Percentiles rank a stretch among this genome's conserved stretches.
These are phyloP conservation scores for Lasiodiplodia gonubiensis DNA, from an alignment of 2,329 filamentous ascomycete genomes.

Conservation along the genomic window DNA sequence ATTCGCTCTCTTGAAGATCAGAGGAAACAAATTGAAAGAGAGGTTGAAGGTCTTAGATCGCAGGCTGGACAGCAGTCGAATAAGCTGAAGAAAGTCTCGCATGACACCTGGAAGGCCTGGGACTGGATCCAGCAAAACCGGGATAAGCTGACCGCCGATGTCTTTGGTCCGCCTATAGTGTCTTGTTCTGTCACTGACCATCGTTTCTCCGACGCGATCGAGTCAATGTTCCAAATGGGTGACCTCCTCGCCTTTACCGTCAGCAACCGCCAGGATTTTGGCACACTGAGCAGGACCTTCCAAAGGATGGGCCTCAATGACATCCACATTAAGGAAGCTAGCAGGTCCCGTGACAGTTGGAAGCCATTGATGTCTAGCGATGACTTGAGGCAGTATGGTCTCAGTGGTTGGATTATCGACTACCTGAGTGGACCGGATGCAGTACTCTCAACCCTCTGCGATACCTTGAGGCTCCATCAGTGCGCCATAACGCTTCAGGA, in stretches of 20 bases:
- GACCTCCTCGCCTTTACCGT: slow-evolving; percentile 72
- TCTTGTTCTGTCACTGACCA: slow-evolving; percentile 79
- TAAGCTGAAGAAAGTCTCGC: slow-evolving; percentile 65
- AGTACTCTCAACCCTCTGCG: slow-evolving; percentile 87
- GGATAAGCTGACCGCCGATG: slow-evolving; percentile 71
- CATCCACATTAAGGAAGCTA: slow-evolving; percentile 71
- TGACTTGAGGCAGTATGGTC: slow-evolving; percentile 64
- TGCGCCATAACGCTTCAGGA: slow-evolving; percentile 69
- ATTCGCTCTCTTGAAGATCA: slow-evolving; percentile 35
- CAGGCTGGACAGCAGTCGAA: slow-evolving; percentile 74
- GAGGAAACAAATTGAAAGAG: slow-evolving; percentile 29
- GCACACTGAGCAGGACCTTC: slow-evolving; percentile 56
- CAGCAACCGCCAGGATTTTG: slow-evolving; percentile 77
- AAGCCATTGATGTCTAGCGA: slow-evolving; percentile 60
- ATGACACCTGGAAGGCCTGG: slow-evolving; percentile 74
- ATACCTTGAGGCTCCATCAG: slow-evolving; percentile 70
- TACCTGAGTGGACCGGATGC: slow-evolving; percentile 79
- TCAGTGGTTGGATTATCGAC: slow-evolving; percentile 82
- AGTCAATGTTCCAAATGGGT: slow-evolving; percentile 58
- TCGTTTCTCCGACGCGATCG: slow-evolving; percentile 66
- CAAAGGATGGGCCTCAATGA: slow-evolving; percentile 66
- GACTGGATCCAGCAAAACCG: slow-evolving; percentile 80
- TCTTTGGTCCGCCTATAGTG: slow-evolving; percentile 82
- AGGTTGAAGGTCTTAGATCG: slow-evolving; percentile 68
- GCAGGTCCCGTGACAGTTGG: slow-evolving; percentile 61